Base-by-base conservation (phyloP, 1,139 yeast genomes). In the Magnusiomyces paraingens region DNA sequence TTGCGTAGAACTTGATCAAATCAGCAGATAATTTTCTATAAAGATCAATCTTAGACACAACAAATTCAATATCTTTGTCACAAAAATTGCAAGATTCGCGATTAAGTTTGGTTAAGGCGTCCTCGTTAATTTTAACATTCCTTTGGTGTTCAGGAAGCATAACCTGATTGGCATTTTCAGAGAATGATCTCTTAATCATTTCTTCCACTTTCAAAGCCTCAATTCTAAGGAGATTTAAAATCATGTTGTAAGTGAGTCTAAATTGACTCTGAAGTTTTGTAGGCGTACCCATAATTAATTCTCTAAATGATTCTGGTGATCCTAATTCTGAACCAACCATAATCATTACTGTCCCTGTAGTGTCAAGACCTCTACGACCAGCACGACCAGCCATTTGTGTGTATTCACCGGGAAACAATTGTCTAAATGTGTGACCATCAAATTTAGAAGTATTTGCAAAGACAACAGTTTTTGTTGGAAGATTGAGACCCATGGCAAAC, bases 361-460 rank as follows among this genome's bases (percentile, higher is more conserved):
- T 75, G 74, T 93, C 99, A 59, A 93, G 74, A 47, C 99, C 99
- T 77, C 99, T 84, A 73, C 99, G 83, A 60, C 99, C 99, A 1
- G 99, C 99, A 71, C 99, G 81, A 52, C 99, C 99, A 0, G 98
- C 91, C 99, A 94, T 93, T 71, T 93, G 99, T 1, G 97, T 94
- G 68, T 91, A 93, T 68, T 93, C 99, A 48, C 99, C 99, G 0
- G 99, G 96, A 11, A 86, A 75, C 57, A 93, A 74, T 64, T 84
- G 81, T 68, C 99, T 79, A 70, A 88, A 84, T 0, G 80, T 79
- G 49, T 83, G 79, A 45, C 98, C 98, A 67, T 93, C 99, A 67
- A 90, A 96, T 65, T 93, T 93, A 63, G 94, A 75, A 50, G 84
- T 74, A 49, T 86, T 87, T 57, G 91, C 81, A 68, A 93, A 93